A percentile compares a stretch with the other conserved stretches of the same genome.
Conservation (phyloP, 306 rosid genomes). For the Begonia masoniana region DNA sequence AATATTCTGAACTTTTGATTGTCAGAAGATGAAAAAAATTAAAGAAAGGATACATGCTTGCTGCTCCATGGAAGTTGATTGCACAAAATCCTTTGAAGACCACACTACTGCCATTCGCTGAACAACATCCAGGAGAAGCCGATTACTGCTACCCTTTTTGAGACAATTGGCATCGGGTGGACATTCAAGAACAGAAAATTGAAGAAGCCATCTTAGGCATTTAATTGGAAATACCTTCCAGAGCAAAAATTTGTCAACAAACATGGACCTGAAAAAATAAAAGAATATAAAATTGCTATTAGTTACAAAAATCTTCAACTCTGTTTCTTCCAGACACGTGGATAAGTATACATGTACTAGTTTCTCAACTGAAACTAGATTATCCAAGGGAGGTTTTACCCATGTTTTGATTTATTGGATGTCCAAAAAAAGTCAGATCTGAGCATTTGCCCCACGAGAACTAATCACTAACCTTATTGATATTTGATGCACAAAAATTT, state of each 20-base stretch:
- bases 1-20: constrained; percentile 1
- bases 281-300: constrained; percentile 11
- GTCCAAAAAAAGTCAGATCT: too few relatives aligned
- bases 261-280: constrained; percentile 50
- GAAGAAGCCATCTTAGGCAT: constrained; percentile 92
- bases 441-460: too few relatives aligned
- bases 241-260: constrained; percentile 70
- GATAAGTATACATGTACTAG: too few relatives aligned
- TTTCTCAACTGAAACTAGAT: too few relatives aligned
- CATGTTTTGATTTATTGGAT: too few relatives aligned
- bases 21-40: constrained; percentile 5
- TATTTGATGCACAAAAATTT: constrained; percentile 25
- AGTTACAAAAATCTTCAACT: too few relatives aligned
- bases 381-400: too few relatives aligned
- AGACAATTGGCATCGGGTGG: constrained; percentile 42
- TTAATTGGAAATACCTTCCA: constrained; percentile 87
- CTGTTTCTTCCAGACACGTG: too few relatives aligned
- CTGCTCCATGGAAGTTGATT: constrained; percentile 72
- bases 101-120: constrained; percentile 57
- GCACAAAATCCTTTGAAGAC: constrained; percentile 83
- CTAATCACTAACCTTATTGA: constrained; percentile 52
- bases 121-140: constrained; percentile 31
- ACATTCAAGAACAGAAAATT: constrained; percentile 57
- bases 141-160: constrained; percentile 22
- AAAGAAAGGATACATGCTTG: constrained; percentile 84